Evolutionary conservation across 1,139 yeast genomes (phyloP), one percentile per base, ranked within the genome.

Genomic region (Taphrina betulina): DNA sequence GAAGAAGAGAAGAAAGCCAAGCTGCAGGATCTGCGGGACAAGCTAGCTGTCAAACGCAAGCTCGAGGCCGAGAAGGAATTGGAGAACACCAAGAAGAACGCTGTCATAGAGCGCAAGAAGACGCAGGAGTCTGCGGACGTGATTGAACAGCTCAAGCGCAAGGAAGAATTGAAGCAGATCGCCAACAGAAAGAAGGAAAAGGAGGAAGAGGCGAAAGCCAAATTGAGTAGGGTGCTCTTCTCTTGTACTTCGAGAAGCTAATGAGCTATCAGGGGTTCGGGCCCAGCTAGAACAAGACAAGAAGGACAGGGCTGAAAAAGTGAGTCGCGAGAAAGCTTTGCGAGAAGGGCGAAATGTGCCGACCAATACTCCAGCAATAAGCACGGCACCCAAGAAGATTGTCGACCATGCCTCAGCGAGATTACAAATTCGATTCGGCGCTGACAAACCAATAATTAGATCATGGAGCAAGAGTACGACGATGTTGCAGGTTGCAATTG

Each of bases 271-370:
- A 59, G 60, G 70, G 28, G 66, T 71, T 50, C 64, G 64, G 58
- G 71, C 66, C 28, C 67, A 64, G 52, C 70, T 71, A 55, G 74
- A 69, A 55, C 73, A 71, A 20, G 75, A 71, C 53, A 67, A 64
- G 59, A 61, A 65, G 14, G 72, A 69, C 12, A 60, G 75, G 41
- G 61, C 61, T 43, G 62, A 61, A 29, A 58, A 62, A 37, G 50
- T 59, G 14, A 60, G 58, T 22, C 42, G 50, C 17, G 63, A 61
- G 43, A 43, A 40, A 28, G 58, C 58, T 10, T 57, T 58, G 23
- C 29, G 61, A 12, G 53, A 57, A 2, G 63, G 60, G 14, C 19
- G 26, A 5, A 23, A 43, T 1, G 23, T 24, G 3, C 60, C 57
- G 14, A 54, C 60, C 19, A 38, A 57, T 3, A 37, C 57, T 7